Conservation (phyloP, 306 rosid species). For the Vachellia collinsii region DNA sequence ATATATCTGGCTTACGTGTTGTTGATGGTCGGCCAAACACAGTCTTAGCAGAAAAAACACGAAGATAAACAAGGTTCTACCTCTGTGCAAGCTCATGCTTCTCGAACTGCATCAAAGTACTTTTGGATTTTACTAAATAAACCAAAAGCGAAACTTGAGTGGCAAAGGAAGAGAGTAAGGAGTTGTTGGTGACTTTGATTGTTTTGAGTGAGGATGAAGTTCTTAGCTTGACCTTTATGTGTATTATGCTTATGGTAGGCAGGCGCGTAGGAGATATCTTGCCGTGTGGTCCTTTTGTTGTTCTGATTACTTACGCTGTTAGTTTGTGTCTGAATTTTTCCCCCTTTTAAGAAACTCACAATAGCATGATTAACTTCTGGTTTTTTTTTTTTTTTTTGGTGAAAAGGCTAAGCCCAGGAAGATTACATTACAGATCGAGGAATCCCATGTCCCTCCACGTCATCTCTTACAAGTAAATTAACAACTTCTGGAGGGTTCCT, state of each 20-base stretch:
- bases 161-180: background rate
- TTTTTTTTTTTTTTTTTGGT: no score
- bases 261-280: no score
- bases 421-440: no score
- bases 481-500: no score
- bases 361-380: background rate
- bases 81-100: conserved; percentile 39
- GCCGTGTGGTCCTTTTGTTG: no score
- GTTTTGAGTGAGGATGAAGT: no score
- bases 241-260: no score
- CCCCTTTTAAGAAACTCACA: background rate
- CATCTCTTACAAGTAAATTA: no score
- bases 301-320: no score
- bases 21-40: conserved; percentile 52
- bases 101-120: conserved; percentile 21
- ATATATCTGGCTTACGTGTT: conserved; percentile 39
- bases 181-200: background rate
- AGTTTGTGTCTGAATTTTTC: background rate
- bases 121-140: conserved; percentile 11
- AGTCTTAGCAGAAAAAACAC: conserved; percentile 43
- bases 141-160: background rate
- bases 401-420: no score
- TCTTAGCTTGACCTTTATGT: no score
- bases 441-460: no score
- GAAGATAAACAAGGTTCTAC: conserved; percentile 39